These are phyloP conservation scores for Geranium rotundifolium DNA, from an alignment of 345 rosid species.

Conservation along the genomic window DNA sequence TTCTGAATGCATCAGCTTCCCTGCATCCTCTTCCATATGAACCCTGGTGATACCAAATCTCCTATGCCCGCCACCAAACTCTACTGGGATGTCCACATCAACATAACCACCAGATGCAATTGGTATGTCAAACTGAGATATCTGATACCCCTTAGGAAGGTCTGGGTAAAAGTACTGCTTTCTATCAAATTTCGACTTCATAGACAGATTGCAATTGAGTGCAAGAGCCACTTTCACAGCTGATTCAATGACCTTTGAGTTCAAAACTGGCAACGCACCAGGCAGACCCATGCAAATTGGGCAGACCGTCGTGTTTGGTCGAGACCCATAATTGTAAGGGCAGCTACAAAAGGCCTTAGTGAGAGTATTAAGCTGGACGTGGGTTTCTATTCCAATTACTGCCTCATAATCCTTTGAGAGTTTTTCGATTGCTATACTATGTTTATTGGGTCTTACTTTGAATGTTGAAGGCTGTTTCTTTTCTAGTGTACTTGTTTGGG, in stretches of 20 bases:
- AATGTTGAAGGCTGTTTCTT: slow-evolving; percentile 25
- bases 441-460: slow-evolving; percentile 35
- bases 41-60: slow-evolving; percentile 85
- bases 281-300: slow-evolving; percentile 97
- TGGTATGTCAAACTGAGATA: slow-evolving; percentile 92
- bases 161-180: slow-evolving; percentile 96
- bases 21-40: slow-evolving; percentile 99
- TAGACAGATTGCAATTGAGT: slow-evolving; percentile 68
- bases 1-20: slow-evolving; percentile 75
- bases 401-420: slow-evolving; percentile 57
- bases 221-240: slow-evolving; percentile 84
- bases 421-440: slow-evolving; percentile 38
- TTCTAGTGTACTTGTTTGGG: slow-evolving; percentile 35
- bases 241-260: slow-evolving; percentile 70
- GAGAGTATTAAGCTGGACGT: slow-evolving; percentile 75
- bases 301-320: slow-evolving; percentile 64
- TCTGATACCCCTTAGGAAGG: slow-evolving; percentile 94
- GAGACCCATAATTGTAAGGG: slow-evolving; percentile 69
- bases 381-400: slow-evolving; percentile 91
- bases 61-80: slow-evolving; percentile 86
- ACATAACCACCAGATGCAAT: slow-evolving; percentile 63
- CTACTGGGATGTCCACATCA: slow-evolving; percentile 80
- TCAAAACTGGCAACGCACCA: slow-evolving; percentile 79
- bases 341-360: slow-evolving; percentile 89
- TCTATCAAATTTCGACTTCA: slow-evolving; percentile 87